These are phyloP conservation scores for Penicillium decumbens DNA, from an alignment of 2,329 filamentous ascomycete genomes.

Conservation along the genomic window DNA sequence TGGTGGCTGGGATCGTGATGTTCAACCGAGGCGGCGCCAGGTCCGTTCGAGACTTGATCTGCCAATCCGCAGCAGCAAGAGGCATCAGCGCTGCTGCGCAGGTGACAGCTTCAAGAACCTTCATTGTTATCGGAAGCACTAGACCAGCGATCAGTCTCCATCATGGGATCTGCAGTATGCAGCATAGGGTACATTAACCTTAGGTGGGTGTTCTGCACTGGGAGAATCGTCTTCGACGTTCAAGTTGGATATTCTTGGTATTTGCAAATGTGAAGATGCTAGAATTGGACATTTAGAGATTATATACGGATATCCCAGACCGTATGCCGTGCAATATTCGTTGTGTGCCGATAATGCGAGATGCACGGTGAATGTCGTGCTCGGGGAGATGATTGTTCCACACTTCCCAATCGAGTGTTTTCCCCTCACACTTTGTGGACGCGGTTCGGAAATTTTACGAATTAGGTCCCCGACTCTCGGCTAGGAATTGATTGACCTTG, in stretches of 20 bases:
- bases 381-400: slow-evolving; percentile 3
- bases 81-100: slow-evolving; percentile 18
- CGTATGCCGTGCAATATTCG: not conserved
- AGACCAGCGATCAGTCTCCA: slow-evolving; percentile 27
- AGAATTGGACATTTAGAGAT: not conserved
- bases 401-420: slow-evolving; percentile 18
- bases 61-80: slow-evolving; percentile 41
- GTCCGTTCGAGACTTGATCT: slow-evolving; percentile 47
- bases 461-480: not conserved
- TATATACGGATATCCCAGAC: not conserved
- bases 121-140: slow-evolving; percentile 20
- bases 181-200: slow-evolving; percentile 34
- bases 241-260: not conserved
- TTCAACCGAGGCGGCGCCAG: slow-evolving; percentile 43
- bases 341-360: slow-evolving; percentile 8
- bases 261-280: not conserved
- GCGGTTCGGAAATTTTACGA: not conserved
- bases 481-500: not conserved
- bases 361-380: slow-evolving; percentile 17
- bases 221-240: slow-evolving; percentile 1
- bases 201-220: slow-evolving; percentile 22
- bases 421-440: not conserved
- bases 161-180: slow-evolving; percentile 15
- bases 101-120: slow-evolving; percentile 16
- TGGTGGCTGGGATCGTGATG: slow-evolving; percentile 38